Evolutionary conservation across 1,139 yeast genomes (phyloP), one percentile per base, ranked within the genome.

Genomic region (Zhuliangozyma parablackwelliae): DNA sequence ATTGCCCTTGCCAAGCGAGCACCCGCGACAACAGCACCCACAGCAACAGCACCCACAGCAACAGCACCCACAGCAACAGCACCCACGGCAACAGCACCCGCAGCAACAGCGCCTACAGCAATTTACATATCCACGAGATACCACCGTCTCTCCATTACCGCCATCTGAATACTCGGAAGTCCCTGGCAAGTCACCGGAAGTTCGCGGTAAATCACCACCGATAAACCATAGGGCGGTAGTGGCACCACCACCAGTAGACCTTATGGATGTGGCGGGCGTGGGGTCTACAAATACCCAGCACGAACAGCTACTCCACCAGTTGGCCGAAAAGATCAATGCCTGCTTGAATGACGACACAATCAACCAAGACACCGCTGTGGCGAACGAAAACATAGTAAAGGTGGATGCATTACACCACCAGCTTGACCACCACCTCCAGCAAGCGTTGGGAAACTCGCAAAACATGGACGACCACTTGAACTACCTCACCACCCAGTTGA

Each of bases 391-490:
- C 34, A 38, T 40, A 5, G 30, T 38, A 13, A 65, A 64, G 35
- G 50, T 64, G 2, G 52, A 52, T 11, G 64, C 65, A 1, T 51
- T 70, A 7, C 51, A 55, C 38, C 43, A 54, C 1, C 75, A 69
- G 41, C 50, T 69, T 16, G 44, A 39, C 23, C 67, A 63, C 43
- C 75, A 69, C 41, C 51, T 57, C 39, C 58, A 53, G 11, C 72
- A 65, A 44, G 75, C 75, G 1, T 33, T 41, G 7, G 70, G 65
- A 7, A 70, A 70, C 47, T 52, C 61, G 12, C 51, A 48, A 6
- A 60, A 59, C 29, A 53, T 70, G 21, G 60, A 54, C 11, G 49
- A 48, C 6, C 74, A 69, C 42, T 46, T 59, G 9, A 42, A 53
- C n/a, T 63, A 69, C 41, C 56, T 72, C 37, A 46, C 51, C 9